phyloP scores from a whole-genome alignment of 2,329 filamentous ascomycete species.

The Cercospora beticola region DNA sequence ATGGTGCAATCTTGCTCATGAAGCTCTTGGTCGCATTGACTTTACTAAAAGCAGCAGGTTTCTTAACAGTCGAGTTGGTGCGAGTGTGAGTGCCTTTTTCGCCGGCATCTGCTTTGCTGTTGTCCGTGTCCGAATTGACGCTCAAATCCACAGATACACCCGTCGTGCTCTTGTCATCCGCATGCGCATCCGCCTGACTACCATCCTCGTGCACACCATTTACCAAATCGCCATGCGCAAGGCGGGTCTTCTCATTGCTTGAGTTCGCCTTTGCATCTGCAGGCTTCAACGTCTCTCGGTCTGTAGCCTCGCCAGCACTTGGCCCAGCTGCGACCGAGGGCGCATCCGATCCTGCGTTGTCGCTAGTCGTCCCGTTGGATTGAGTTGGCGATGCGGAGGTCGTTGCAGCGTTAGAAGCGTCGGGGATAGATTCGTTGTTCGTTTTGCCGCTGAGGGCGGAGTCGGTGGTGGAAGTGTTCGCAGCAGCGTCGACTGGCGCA shows the following conservation, averaged over 20 bases:
- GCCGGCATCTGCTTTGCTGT: constrained; percentile 58
- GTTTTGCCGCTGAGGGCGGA: constrained; percentile 51
- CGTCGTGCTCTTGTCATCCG: constrained; percentile 58
- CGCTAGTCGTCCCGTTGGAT: constrained; percentile 10
- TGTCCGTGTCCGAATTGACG: constrained; percentile 75
- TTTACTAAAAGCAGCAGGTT: constrained; percentile 76
- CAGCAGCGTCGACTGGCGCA: constrained; percentile 63
- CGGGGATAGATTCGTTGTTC: constrained; percentile 36
- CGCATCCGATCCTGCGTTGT: constrained; percentile 16
- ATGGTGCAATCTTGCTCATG: constrained; percentile 67
- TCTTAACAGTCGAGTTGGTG: constrained; percentile 63
- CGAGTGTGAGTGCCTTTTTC: constrained; percentile 57
- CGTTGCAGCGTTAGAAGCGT: constrained; percentile 41
- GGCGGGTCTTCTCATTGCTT: constrained; percentile 14
- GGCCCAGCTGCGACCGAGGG: constrained; percentile 31
- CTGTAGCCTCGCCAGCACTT: constrained; percentile 37
- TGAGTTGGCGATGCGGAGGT: constrained; percentile 23
- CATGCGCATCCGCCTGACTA: constrained; percentile 42
- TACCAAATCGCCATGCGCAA: constrained; percentile 16
- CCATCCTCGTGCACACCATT: constrained; percentile 38
- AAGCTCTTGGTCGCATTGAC: constrained; percentile 85
- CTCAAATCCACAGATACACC: constrained; percentile 68
- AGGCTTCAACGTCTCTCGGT: constrained; percentile 15
- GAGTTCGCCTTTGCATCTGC: constrained; percentile 1
- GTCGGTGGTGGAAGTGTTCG: constrained; percentile 55